A percentile compares a stretch with the other conserved stretches of the same genome.
These are phyloP conservation scores for Heliophila coronopifolia DNA, from an alignment of 441 rosid genomes.

Conservation along the genomic window DNA sequence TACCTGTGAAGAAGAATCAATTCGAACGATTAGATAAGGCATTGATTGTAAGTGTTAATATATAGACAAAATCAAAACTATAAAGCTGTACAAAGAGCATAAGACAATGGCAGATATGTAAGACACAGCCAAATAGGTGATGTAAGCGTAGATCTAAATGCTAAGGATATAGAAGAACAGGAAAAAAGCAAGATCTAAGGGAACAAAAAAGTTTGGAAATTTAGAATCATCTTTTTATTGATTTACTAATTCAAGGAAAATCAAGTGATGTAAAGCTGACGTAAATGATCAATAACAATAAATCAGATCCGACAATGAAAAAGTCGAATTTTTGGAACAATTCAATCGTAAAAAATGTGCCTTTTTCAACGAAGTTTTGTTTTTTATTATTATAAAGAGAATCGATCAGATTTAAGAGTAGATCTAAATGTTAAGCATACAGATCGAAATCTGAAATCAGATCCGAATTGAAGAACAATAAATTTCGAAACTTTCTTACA, in stretches of 20 bases:
- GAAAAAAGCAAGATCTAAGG: constrained; percentile 3
- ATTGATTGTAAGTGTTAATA: background rate
- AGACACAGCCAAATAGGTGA: background rate
- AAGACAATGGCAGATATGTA: background rate
- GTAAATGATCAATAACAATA: background rate
- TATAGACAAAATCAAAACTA: background rate
- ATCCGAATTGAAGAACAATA: constrained; percentile 13
- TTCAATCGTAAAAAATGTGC: background rate
- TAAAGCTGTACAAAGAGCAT: background rate
- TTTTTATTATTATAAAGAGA: background rate
- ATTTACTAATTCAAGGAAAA: background rate
- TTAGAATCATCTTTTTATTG: background rate
- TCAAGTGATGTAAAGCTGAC: constrained; percentile 21
- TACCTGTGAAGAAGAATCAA: constrained; percentile 13
- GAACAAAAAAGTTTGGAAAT: background rate
- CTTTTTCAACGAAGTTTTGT: background rate
- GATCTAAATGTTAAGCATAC: constrained; percentile 17
- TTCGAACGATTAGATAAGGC: background rate
- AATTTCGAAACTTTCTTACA: background rate
- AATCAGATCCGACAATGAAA: constrained; percentile 14
- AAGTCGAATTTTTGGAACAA: background rate
- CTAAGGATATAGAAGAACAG: background rate
- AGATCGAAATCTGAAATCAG: constrained; percentile 10
- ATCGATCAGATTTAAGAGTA: background rate
- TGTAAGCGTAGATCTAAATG: constrained; percentile 6